Conservation (phyloP, 306 rosid genomes). For the Cyclanthera cordifolia region DNA sequence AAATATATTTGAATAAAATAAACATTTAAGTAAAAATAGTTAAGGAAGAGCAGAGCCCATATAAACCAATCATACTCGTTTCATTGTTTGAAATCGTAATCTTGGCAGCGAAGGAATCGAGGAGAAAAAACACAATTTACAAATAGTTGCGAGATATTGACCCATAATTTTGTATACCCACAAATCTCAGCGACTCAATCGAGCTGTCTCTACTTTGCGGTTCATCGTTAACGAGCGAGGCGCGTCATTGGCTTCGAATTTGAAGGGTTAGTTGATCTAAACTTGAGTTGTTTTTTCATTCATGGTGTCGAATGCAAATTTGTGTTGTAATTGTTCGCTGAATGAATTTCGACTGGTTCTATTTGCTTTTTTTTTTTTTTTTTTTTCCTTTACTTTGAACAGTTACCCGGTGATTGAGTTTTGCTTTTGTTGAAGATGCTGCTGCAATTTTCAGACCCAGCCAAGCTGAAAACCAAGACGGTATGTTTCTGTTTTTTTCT, state of each 20-base stretch:
- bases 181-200: not conserved
- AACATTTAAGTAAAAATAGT: not conserved
- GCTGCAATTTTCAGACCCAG: constrained; percentile 49
- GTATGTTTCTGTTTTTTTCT: constrained; percentile 17
- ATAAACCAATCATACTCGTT: not conserved
- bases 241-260: not conserved
- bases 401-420: not conserved
- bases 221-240: not conserved
- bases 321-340: not conserved
- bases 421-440: constrained; percentile 31
- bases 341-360: not conserved
- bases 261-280: not conserved
- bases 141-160: not conserved
- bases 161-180: not conserved
- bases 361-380: not conserved
- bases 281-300: not conserved
- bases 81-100: not conserved
- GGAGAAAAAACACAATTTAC: not conserved
- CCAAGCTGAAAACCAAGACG: constrained; percentile 61
- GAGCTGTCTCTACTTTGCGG: not conserved
- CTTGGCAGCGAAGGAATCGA: constrained; percentile 11
- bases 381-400: not conserved
- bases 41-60: not conserved
- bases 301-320: not conserved
- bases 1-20: too few species aligned